A percentile compares a stretch with the other conserved stretches of the same genome.
phyloP scores from a whole-genome alignment of 495 filamentous ascomycete genomes.

The Astrothelium macrocarpum region DNA sequence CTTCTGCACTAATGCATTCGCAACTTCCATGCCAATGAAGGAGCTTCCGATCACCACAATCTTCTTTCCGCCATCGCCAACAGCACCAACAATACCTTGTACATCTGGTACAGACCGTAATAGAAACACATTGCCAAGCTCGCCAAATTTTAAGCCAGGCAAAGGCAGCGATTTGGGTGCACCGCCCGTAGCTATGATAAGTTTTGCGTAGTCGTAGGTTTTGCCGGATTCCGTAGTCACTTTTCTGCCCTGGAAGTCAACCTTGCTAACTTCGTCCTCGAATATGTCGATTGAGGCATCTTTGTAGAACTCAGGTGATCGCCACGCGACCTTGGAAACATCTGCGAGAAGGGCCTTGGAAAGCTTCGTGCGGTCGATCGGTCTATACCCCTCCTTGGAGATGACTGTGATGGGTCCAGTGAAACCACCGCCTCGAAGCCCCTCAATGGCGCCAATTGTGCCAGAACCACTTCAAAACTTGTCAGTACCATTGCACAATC shows the following conservation, averaged over 20 bases:
- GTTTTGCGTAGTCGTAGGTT: constrained; percentile 68
- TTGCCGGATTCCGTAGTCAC: constrained; percentile 64
- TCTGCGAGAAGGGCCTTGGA: constrained; percentile 92
- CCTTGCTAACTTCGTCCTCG: constrained; percentile 60
- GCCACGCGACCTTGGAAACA: constrained; percentile 61
- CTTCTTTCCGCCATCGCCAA: constrained; percentile 77
- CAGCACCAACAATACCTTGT: constrained; percentile 61
- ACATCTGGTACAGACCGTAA: constrained; percentile 67
- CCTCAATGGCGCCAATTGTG: constrained; percentile 67
- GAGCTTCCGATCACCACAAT: constrained; percentile 83
- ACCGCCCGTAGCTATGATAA: constrained; percentile 82
- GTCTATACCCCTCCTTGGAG: constrained; percentile 69
- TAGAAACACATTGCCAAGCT: constrained; percentile 75
- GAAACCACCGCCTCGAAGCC: constrained; percentile 71
- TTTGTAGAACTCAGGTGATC: constrained; percentile 67
- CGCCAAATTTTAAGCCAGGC: constrained; percentile 62
- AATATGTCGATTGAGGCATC: constrained; percentile 62
- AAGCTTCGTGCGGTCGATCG: constrained; percentile 90
- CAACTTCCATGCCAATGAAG: constrained; percentile 96
- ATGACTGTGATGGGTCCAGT: constrained; percentile 74
- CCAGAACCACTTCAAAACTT: constrained; percentile 55
- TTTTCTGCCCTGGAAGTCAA: constrained; percentile 66
- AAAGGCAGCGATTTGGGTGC: constrained; percentile 68
- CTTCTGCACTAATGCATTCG: constrained; percentile 60
- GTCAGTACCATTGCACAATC: background rate